Evolutionary conservation across 345 rosid species (phyloP).

Genomic region (Camelina hispida): DNA sequence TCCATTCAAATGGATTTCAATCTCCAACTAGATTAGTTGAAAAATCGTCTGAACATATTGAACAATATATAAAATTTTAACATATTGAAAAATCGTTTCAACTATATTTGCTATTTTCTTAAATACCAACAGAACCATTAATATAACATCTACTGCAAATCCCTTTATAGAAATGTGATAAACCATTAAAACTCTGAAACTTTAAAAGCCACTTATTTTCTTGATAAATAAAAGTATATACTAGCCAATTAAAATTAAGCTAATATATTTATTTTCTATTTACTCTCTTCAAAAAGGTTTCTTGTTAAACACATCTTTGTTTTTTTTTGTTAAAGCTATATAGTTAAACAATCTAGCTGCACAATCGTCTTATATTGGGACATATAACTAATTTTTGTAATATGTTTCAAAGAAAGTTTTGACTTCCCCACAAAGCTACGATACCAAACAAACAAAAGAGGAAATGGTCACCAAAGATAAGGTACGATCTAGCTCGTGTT

Average conservation of each 20-base stretch:
- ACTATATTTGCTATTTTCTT: background rate
- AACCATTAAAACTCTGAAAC: background rate
- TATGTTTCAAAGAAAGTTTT: conserved; percentile 20
- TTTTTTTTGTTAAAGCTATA: too few species aligned
- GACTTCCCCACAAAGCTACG: background rate
- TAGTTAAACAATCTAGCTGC: conserved; percentile 4
- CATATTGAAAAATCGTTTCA: too few species aligned
- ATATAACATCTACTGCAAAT: background rate
- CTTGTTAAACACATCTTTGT: background rate
- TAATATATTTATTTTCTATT: background rate
- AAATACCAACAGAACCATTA: background rate
- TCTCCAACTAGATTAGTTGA: too few species aligned
- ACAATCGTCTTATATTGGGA: background rate
- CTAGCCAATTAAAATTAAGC: background rate
- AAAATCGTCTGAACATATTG: too few species aligned
- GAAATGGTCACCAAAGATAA: conserved; percentile 25
- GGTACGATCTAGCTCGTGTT: conserved; percentile 3
- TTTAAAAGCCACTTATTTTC: too few species aligned
- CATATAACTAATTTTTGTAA: conserved; percentile 10
- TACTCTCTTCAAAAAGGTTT: background rate
- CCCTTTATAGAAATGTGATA: background rate
- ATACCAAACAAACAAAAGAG: conserved; percentile 27
- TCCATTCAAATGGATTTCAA: too few species aligned
- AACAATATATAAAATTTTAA: background rate
- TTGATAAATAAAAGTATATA: background rate